phyloP scores from a whole-genome alignment of 2,329 filamentous ascomycete genomes.

The Apiospora aurea region DNA sequence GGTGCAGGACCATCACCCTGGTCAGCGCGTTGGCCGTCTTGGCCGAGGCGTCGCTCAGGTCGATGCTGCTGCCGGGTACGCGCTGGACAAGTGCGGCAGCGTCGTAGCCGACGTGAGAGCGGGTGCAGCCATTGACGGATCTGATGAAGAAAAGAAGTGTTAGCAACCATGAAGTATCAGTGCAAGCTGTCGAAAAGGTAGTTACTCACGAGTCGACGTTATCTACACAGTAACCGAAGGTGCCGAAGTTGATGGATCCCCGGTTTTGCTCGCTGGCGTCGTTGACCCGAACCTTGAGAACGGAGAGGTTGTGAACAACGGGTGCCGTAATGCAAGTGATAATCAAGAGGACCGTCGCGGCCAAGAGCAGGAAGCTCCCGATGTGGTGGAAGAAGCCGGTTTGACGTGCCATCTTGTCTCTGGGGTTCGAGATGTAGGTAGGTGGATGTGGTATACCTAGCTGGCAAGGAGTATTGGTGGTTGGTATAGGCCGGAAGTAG shows the following conservation, averaged over 20 bases:
- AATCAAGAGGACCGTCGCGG: constrained; percentile 62
- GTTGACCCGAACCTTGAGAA: constrained; percentile 54
- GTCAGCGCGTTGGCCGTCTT: constrained; percentile 58
- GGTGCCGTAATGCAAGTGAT: constrained; percentile 66
- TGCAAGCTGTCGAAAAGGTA: neutral
- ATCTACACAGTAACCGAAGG: constrained; percentile 65
- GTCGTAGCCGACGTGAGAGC: constrained; percentile 61
- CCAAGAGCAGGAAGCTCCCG: constrained; percentile 64
- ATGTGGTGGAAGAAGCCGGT: constrained; percentile 57
- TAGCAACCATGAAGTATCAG: neutral
- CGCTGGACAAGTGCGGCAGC: constrained; percentile 44
- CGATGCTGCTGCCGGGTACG: neutral
- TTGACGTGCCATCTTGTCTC: constrained; percentile 1
- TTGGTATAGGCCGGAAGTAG: neutral
- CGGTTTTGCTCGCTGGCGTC: constrained; percentile 48
- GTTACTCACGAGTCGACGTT: neutral
- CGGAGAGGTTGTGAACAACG: constrained; percentile 60
- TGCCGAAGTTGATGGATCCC: constrained; percentile 59
- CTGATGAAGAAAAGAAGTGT: neutral
- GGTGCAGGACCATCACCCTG: constrained; percentile 67
- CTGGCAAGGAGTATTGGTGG: neutral
- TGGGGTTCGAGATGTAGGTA: neutral
- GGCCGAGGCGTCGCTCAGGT: neutral
- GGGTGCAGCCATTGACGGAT: constrained; percentile 54
- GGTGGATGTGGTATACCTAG: neutral